These are phyloP conservation scores for Coemansia sp. DNA, from an alignment of 192 early-diverging fungal genomes.

Conservation along the genomic window DNA sequence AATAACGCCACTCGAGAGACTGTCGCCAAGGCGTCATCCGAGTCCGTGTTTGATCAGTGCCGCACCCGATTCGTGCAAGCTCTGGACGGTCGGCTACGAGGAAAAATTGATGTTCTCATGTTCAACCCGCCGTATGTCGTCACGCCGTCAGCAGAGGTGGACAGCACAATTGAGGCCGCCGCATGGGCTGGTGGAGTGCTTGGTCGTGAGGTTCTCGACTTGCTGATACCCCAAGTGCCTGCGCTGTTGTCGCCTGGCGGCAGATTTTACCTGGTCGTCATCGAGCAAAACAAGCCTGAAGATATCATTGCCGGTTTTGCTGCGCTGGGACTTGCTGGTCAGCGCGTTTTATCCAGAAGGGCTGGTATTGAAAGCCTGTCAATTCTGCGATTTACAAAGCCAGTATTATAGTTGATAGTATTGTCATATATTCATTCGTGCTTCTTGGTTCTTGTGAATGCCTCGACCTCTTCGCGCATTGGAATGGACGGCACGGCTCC, in stretches of 20 bases:
- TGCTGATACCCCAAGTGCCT: slow-evolving; percentile 72
- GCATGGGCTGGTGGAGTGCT: slow-evolving; percentile 94
- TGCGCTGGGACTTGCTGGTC: slow-evolving; percentile 13
- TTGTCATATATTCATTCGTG: slow-evolving; percentile 7
- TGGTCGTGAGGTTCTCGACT: slow-evolving; percentile 87
- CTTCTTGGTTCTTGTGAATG: slow-evolving; percentile 22
- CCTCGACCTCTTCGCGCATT: slow-evolving; percentile 30
- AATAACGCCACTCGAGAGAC: slow-evolving; percentile 70
- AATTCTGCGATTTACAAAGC: slow-evolving; percentile 30
- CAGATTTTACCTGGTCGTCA: slow-evolving; percentile 82
- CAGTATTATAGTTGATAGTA: not conserved
- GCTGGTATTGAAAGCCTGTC: slow-evolving; percentile 46
- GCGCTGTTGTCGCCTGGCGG: slow-evolving; percentile 71
- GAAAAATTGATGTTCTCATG: slow-evolving; percentile 75
- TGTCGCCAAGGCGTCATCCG: slow-evolving; percentile 57
- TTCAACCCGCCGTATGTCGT: slow-evolving; percentile 98
- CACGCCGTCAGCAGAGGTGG: slow-evolving; percentile 79
- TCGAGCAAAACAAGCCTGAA: slow-evolving; percentile 84
- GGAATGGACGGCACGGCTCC: slow-evolving; percentile 54
- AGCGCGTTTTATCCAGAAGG: slow-evolving; percentile 30
- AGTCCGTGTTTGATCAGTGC: slow-evolving; percentile 62
- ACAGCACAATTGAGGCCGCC: slow-evolving; percentile 65
- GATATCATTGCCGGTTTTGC: slow-evolving; percentile 74
- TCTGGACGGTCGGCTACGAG: slow-evolving; percentile 60
- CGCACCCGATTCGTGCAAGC: slow-evolving; percentile 65